phyloP scores from a whole-genome alignment of 228 moss, liverwort and hornwort genomes.

The Sphagnum magellanicum region DNA sequence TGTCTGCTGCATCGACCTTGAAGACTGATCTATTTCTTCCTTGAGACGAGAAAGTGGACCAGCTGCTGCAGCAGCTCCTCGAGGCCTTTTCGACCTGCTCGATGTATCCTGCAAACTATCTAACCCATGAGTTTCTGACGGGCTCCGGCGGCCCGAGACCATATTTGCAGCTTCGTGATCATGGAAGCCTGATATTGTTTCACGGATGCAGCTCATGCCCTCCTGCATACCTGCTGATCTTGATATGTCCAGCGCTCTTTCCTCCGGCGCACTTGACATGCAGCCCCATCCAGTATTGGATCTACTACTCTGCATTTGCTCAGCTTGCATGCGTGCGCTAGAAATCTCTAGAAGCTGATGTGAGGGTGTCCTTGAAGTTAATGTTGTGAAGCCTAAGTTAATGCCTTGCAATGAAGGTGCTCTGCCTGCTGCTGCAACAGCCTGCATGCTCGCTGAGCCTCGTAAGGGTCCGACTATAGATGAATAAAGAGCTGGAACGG shows the following conservation, averaged over 20 bases:
- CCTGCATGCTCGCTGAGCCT: slow-evolving; percentile 77
- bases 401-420: neutral
- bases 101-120: slow-evolving; percentile 11
- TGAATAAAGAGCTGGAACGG: slow-evolving; percentile 67
- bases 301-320: too few relatives aligned
- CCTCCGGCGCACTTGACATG: too few relatives aligned
- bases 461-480: slow-evolving; percentile 73
- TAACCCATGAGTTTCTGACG: slow-evolving; percentile 76
- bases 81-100: slow-evolving; percentile 34
- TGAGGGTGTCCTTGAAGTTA: too few relatives aligned
- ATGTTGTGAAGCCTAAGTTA: too few relatives aligned
- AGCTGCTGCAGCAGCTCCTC: slow-evolving; percentile 9
- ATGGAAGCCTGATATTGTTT: slow-evolving; percentile 83
- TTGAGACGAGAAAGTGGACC: slow-evolving; percentile 67
- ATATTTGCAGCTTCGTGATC: slow-evolving; percentile 53
- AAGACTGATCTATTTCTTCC: slow-evolving; percentile 77
- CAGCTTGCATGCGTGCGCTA: too few relatives aligned
- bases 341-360: too few relatives aligned
- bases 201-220: slow-evolving; percentile 65
- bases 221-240: slow-evolving; percentile 43
- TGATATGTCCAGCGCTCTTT: too few relatives aligned
- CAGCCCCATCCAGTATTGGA: too few relatives aligned
- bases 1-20: slow-evolving; percentile 36
- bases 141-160: slow-evolving; percentile 47
- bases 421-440: slow-evolving; percentile 30